Conservation (phyloP, 2,329 filamentous ascomycete species). For the Atkinsonella texensis region DNA sequence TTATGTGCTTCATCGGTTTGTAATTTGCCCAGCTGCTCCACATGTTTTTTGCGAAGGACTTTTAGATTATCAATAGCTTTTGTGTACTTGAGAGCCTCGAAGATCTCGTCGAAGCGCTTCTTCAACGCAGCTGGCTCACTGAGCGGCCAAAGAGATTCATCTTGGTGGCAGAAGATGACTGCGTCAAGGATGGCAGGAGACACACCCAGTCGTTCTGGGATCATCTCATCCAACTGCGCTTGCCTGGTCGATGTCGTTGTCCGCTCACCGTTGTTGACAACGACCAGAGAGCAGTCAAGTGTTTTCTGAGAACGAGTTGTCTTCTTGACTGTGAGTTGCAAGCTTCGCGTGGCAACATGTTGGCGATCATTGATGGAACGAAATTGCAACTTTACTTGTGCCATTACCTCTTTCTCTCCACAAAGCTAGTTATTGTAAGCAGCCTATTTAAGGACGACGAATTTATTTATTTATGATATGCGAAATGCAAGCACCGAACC, state of each 20-base stretch:
- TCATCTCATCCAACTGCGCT: conserved; percentile 68
- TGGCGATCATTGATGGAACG: conserved; percentile 63
- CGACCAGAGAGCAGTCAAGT: conserved; percentile 66
- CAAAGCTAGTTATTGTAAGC: conserved; percentile 39
- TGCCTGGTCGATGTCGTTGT: conserved; percentile 68
- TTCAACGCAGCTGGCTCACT: conserved; percentile 78
- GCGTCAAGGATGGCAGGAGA: conserved; percentile 82
- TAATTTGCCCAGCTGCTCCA: conserved; percentile 58
- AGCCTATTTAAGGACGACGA: neutral
- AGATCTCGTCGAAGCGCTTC: conserved; percentile 94
- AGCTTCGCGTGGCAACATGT: conserved; percentile 71
- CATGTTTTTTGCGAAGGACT: conserved; percentile 68
- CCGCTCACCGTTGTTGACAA: conserved; percentile 68
- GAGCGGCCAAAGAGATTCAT: conserved; percentile 95
- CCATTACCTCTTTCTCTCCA: conserved; percentile 78
- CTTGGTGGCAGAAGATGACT: conserved; percentile 98
- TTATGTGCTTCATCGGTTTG: conserved; percentile 66
- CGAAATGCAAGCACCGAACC: neutral
- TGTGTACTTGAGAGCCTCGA: conserved; percentile 92
- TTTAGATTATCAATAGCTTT: conserved; percentile 97
- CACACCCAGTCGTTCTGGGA: conserved; percentile 80
- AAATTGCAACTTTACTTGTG: conserved; percentile 86
- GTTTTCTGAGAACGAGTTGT: conserved; percentile 65
- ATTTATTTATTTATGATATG: neutral
- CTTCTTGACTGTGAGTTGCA: conserved; percentile 84